phyloP scores from a whole-genome alignment of 495 filamentous ascomycete species.

The Talaromyces nanjingensis region DNA sequence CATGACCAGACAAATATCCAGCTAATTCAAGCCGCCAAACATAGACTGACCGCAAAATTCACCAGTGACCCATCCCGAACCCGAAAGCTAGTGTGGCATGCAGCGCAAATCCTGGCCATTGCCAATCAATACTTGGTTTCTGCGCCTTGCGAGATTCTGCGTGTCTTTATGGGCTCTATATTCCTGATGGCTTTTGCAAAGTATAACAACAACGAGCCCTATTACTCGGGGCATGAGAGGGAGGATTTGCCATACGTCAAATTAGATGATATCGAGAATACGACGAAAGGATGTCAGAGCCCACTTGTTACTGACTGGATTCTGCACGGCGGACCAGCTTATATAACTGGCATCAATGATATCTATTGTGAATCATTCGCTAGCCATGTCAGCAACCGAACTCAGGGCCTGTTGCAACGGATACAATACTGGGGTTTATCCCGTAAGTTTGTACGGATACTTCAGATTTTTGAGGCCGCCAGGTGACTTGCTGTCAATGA shows the following conservation, averaged over 20 bases:
- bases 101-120: slow-evolving; percentile 3
- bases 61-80: neutral
- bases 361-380: neutral
- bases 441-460: neutral
- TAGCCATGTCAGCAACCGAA: slow-evolving; percentile 2
- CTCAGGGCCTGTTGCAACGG: neutral
- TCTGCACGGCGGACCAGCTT: neutral
- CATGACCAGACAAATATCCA: neutral
- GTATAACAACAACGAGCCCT: neutral
- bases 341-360: neutral
- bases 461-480: slow-evolving; percentile 6
- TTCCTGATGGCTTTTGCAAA: slow-evolving; percentile 6
- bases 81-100: slow-evolving; percentile 7
- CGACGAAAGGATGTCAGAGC: neutral
- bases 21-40: slow-evolving; percentile 1
- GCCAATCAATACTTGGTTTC: slow-evolving; percentile 7
- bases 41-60: neutral
- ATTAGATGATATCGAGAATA: neutral
- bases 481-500: neutral
- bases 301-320: neutral
- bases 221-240: neutral
- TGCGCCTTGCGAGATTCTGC: slow-evolving; percentile 6
- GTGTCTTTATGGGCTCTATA: slow-evolving; percentile 7
- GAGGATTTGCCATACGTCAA: neutral
- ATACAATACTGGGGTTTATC: slow-evolving; percentile 8